A percentile compares a stretch with the other conserved stretches of the same genome.
These are phyloP conservation scores for Neltuma alba DNA, from an alignment of 306 rosid species.

Conservation along the genomic window DNA sequence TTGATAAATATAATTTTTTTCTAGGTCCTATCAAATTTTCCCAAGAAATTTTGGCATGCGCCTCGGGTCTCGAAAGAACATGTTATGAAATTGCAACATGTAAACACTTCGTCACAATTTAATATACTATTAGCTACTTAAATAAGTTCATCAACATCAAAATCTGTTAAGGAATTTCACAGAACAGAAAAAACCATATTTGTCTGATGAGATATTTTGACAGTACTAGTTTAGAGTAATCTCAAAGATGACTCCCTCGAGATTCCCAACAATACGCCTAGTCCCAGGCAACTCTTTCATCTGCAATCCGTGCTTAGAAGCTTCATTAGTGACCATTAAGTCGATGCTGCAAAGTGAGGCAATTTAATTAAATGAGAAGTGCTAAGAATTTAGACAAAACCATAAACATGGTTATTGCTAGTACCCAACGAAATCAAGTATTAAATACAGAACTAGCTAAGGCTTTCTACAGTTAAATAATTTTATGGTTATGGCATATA, in stretches of 20 bases:
- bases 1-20: no score
- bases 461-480: slow-evolving; percentile 4
- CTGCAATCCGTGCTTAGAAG: slow-evolving; percentile 57
- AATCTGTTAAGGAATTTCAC: not conserved
- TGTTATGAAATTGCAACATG: not conserved
- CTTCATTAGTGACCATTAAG: slow-evolving; percentile 60
- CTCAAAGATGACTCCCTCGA: slow-evolving; percentile 80
- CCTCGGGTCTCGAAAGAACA: not conserved
- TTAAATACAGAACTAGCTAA: not conserved
- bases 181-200: not conserved
- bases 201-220: not conserved
- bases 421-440: slow-evolving; percentile 21
- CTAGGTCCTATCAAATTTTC: no score
- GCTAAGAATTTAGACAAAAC: not conserved
- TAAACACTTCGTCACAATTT: not conserved
- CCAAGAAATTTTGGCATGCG: no score
- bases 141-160: not conserved
- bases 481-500: slow-evolving; percentile 7
- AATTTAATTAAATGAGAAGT: slow-evolving; percentile 8
- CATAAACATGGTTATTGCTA: not conserved
- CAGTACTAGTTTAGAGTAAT: slow-evolving; percentile 51
- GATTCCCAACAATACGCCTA: slow-evolving; percentile 56
- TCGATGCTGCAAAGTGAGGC: slow-evolving; percentile 64
- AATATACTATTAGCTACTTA: not conserved
- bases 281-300: slow-evolving; percentile 78